Percentiles rank a stretch among this genome's conserved stretches.
Evolutionary conservation across 2,329 filamentous ascomycete species (phyloP).

Genomic region (Stachybotrys echinatus): DNA sequence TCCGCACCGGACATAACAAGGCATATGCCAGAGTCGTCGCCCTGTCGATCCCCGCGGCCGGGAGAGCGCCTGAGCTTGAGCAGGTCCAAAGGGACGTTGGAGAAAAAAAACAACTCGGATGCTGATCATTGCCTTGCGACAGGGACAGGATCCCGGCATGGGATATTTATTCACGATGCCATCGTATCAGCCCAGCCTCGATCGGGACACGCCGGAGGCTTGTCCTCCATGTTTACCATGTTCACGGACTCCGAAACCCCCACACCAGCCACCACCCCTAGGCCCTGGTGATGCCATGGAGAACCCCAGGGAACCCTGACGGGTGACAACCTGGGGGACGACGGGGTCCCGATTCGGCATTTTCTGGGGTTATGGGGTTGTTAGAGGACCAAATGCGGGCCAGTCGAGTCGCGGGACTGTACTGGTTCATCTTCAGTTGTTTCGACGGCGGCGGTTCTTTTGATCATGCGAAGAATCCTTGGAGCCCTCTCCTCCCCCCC

Average conservation of each 20-base stretch:
- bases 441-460: background rate
- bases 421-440: background rate
- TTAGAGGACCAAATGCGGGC: too few relatives aligned
- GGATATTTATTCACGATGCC: background rate
- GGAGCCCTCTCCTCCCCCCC: too few relatives aligned
- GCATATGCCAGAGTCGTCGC: too few relatives aligned
- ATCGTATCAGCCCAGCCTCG: background rate
- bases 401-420: too few relatives aligned
- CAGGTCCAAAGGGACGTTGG: background rate
- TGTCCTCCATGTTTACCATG: constrained; percentile 1
- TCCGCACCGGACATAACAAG: too few relatives aligned
- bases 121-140: constrained; percentile 1
- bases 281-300: too few relatives aligned
- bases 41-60: background rate
- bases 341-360: background rate
- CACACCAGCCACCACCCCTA: too few relatives aligned
- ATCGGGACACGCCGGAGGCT: constrained; percentile 1
- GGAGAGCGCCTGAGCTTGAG: too few relatives aligned
- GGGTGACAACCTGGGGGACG: background rate
- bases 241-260: too few relatives aligned
- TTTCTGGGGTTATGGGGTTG: too few relatives aligned
- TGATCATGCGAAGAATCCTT: background rate
- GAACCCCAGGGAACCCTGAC: background rate
- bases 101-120: background rate
- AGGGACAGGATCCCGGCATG: background rate